Conservation (phyloP, 2,329 filamentous ascomycete species). For the Colletotrichum coccodes region DNA sequence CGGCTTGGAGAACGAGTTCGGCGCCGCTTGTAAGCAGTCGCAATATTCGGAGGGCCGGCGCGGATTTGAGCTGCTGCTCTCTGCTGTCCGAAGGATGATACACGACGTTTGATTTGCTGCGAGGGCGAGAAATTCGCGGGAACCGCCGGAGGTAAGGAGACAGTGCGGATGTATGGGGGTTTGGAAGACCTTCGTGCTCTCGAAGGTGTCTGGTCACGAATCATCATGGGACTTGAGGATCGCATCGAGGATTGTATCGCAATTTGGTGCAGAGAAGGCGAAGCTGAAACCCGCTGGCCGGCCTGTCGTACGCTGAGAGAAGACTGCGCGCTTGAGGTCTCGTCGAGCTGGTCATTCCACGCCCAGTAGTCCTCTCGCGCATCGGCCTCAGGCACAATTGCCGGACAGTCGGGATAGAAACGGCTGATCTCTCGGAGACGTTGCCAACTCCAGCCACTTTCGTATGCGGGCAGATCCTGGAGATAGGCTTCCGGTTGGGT, state of each 20-base stretch:
- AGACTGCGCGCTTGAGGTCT: conserved; percentile 56
- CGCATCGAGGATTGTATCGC: conserved; percentile 48
- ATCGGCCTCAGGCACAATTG: conserved; percentile 65
- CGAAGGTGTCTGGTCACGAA: conserved; percentile 53
- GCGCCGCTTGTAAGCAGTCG: conserved; percentile 52
- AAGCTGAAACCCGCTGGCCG: conserved; percentile 52
- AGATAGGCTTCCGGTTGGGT: conserved; percentile 81
- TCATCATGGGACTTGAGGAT: conserved; percentile 45
- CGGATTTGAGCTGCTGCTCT: conserved; percentile 23
- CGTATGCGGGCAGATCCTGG: conserved; percentile 67
- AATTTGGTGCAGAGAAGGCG: conserved; percentile 53
- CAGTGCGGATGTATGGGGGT: conserved; percentile 61
- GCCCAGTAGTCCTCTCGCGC: conserved; percentile 74
- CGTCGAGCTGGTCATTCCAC: conserved; percentile 73
- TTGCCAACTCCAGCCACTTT: conserved; percentile 76
- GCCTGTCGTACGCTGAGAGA: conserved; percentile 54
- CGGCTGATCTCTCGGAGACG: conserved; percentile 71
- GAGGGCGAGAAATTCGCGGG: conserved; percentile 51
- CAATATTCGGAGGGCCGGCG: conserved; percentile 41
- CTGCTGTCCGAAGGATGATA: conserved; percentile 53
- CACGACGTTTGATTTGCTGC: conserved; percentile 51
- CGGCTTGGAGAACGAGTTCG: conserved; percentile 68
- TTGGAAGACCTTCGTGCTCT: conserved; percentile 53
- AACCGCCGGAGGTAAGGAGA: conserved; percentile 59
- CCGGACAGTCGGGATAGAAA: conserved; percentile 55